A percentile compares a stretch with the other conserved stretches of the same genome.
Evolutionary conservation across 1,139 yeast genomes (phyloP).

Genomic region (Zygosaccharomyces sapae): DNA sequence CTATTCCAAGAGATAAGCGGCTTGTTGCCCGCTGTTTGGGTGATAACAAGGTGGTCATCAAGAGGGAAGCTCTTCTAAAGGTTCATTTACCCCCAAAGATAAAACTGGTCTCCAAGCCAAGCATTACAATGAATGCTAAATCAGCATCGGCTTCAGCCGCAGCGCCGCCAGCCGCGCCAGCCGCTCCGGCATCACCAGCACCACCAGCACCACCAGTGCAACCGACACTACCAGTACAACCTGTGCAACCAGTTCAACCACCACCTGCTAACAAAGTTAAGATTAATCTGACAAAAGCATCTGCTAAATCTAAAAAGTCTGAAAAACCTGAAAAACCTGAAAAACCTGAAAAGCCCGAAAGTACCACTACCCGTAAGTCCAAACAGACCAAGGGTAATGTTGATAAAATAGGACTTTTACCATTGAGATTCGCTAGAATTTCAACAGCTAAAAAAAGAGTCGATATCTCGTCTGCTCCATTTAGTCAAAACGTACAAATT

Average conservation of each 20-base stretch:
- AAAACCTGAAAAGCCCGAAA: not conserved
- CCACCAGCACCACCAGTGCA: not conserved
- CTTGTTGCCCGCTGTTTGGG: constrained; percentile 52
- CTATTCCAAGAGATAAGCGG: constrained; percentile 65
- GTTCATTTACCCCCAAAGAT: constrained; percentile 33
- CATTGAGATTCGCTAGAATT: constrained; percentile 33
- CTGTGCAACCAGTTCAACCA: constrained; percentile 1
- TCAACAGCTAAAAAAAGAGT: constrained; percentile 23
- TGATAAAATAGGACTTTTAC: constrained; percentile 32
- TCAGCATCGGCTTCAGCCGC: constrained; percentile 3
- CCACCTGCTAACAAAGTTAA: constrained; percentile 17
- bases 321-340: constrained; percentile 9
- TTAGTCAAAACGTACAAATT: constrained; percentile 28
- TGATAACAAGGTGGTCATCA: constrained; percentile 31
- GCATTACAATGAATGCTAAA: constrained; percentile 9
- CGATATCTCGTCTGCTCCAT: constrained; percentile 32
- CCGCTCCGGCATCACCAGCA: constrained; percentile 2
- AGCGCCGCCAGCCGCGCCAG: constrained; percentile 6
- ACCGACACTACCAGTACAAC: not conserved
- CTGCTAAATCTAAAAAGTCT: constrained; percentile 11
- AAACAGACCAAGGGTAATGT: constrained; percentile 19
- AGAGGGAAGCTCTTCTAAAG: constrained; percentile 38
- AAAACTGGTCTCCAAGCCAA: constrained; percentile 12
- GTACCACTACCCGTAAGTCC: constrained; percentile 2
- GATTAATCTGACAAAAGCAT: constrained; percentile 13